Conservation (phyloP, 2,329 filamentous ascomycete genomes). For the Colletotrichum destructivum region DNA sequence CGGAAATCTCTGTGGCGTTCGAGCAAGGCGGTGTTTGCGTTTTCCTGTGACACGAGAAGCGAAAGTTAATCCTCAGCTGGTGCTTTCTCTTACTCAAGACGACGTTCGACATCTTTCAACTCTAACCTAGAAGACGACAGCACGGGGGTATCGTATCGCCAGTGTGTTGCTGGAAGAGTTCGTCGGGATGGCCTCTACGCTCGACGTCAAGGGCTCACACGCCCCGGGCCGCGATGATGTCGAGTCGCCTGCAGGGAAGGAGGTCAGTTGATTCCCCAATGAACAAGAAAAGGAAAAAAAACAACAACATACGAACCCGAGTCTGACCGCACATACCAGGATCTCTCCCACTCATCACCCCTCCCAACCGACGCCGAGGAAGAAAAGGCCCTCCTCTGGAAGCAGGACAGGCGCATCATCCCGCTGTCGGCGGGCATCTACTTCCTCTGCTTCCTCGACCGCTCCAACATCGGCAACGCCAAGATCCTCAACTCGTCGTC, state of each 20-base stretch:
- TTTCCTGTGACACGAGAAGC: background rate
- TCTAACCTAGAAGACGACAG: background rate
- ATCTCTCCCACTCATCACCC: background rate
- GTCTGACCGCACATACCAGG: slow-evolving; percentile 6
- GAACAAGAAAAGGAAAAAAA: fast-evolving
- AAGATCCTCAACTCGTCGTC: slow-evolving; percentile 75
- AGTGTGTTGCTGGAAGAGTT: too few species aligned
- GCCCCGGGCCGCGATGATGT: background rate
- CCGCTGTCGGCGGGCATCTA: slow-evolving; percentile 76
- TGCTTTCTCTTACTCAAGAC: too few species aligned
- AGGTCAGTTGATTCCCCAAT: background rate
- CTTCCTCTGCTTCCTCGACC: slow-evolving; percentile 77
- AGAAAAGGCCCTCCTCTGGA: slow-evolving; percentile 63
- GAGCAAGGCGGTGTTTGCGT: background rate
- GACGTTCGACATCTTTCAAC: background rate
- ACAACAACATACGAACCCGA: fast-evolving
- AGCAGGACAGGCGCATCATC: slow-evolving; percentile 75
- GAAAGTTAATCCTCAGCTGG: background rate
- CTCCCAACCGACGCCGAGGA: slow-evolving; percentile 26
- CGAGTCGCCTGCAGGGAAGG: slow-evolving; percentile 26
- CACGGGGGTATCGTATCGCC: too few species aligned
- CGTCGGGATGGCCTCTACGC: background rate
- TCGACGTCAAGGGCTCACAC: slow-evolving; percentile 2
- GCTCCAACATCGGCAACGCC: slow-evolving; percentile 79
- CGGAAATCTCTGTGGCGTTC: background rate